Evolutionary conservation across 345 rosid genomes (phyloP).

Genomic region (Conringia planisiliqua): DNA sequence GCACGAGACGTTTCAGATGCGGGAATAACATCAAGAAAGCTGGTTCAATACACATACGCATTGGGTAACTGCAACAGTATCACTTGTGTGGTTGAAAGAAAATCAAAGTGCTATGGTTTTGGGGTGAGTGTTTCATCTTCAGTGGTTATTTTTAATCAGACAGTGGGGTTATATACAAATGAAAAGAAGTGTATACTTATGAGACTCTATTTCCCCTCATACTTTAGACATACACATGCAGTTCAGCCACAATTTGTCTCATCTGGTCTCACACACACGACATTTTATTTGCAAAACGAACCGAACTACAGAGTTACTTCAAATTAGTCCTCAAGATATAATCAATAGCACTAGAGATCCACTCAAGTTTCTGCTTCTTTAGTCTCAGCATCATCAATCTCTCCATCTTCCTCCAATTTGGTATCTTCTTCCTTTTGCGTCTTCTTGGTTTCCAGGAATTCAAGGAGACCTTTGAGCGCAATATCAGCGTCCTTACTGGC

Average conservation of each 20-base stretch:
- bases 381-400: constrained; percentile 24
- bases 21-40: no score
- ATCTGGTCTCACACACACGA: neutral
- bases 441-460: constrained; percentile 22
- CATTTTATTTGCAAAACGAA: neutral
- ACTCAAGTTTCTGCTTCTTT: constrained; percentile 1
- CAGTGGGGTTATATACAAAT: neutral
- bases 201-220: neutral
- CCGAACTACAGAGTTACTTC: constrained; percentile 1
- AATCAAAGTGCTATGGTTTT: neutral
- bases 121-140: neutral
- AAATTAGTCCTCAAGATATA: neutral
- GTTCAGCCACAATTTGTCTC: neutral
- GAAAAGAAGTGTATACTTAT: no score
- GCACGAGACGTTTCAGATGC: no score
- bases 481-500: constrained; percentile 20
- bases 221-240: neutral
- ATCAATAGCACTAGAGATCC: neutral
- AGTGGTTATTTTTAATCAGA: neutral
- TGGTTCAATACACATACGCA: no score
- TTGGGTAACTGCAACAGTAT: no score
- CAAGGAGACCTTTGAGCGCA: constrained; percentile 9
- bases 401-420: constrained; percentile 21
- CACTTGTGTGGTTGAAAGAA: constrained; percentile 38
- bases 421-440: constrained; percentile 4